phyloP scores from a whole-genome alignment of 2,329 filamentous ascomycete genomes.

The Sarocladiaceae sp. region DNA sequence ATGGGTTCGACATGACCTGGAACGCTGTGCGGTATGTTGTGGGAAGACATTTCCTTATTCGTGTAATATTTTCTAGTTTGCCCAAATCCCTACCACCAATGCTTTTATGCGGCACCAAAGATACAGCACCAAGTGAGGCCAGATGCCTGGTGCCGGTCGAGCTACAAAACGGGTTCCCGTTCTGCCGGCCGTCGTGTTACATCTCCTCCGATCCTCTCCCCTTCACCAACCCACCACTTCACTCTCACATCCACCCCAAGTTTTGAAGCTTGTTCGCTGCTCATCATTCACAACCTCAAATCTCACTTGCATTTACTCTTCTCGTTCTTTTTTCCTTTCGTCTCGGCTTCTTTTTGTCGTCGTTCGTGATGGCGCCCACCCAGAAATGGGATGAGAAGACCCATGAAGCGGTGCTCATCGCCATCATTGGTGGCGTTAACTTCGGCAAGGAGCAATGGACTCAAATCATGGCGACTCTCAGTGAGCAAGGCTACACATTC shows the following conservation, averaged over 20 bases:
- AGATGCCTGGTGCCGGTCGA: not conserved
- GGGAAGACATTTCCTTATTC: not conserved
- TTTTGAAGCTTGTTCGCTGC: conserved; percentile 3
- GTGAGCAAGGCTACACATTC: conserved; percentile 32
- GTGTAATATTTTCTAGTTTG: not conserved
- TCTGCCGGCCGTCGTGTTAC: not conserved
- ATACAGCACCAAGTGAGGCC: too few relatives aligned
- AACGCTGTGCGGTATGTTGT: conserved; percentile 36
- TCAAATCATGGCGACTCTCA: conserved; percentile 31
- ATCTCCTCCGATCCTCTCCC: conserved; percentile 4
- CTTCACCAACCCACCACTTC: not conserved
- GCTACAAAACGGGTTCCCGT: not conserved
- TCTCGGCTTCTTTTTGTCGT: not conserved
- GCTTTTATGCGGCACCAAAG: not conserved
- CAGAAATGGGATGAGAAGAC: conserved; percentile 35
- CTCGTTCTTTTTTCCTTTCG: conserved; percentile 11
- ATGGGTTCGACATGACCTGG: conserved; percentile 33
- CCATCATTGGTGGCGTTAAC: conserved; percentile 30
- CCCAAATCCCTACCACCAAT: not conserved
- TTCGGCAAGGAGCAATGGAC: conserved; percentile 24
- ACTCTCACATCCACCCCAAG: not conserved
- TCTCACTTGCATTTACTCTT: too few relatives aligned
- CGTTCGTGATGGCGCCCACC: conserved; percentile 19
- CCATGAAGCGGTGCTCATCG: conserved; percentile 38
- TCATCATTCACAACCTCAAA: too few relatives aligned